Conservation (phyloP, 1,139 yeast genomes). For the Entelexis sorbosivorans region DNA sequence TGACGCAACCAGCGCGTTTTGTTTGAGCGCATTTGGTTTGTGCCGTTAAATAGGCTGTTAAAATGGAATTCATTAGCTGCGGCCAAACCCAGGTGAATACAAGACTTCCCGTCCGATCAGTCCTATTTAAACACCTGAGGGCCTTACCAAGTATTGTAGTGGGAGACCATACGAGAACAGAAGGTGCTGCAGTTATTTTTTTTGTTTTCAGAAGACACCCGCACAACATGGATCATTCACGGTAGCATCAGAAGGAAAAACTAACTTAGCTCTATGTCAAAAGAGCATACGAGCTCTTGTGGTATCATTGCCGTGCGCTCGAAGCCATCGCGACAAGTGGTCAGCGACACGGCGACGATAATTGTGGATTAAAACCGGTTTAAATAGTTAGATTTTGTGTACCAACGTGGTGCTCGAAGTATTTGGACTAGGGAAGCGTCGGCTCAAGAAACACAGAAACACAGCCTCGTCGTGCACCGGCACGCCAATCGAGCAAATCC, state of each 20-base stretch:
- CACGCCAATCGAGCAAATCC: not conserved
- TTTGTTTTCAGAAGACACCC: not conserved
- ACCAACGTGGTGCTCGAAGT: not conserved
- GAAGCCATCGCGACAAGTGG: no score
- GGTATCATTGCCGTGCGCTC: no score
- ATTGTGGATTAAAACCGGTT: not conserved
- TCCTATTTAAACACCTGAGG: conserved; percentile 5
- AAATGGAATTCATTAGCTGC: not conserved
- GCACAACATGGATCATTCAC: no score
- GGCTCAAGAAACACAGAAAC: not conserved
- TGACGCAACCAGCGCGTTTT: no score
- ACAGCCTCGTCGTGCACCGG: not conserved
- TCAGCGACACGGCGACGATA: not conserved
- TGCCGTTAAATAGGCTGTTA: no score
- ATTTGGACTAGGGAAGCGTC: not conserved
- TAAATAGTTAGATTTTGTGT: not conserved
- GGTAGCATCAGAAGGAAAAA: no score
- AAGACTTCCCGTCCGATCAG: conserved; percentile 1
- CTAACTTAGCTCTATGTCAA: no score
- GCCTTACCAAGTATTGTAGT: conserved; percentile 23
- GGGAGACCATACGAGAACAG: conserved; percentile 23
- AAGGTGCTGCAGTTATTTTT: conserved; percentile 21
- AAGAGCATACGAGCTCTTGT: no score
- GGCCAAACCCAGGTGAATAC: not conserved
- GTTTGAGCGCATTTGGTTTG: no score